Evolutionary conservation across 1,284 basidiomycete genomes (phyloP).

Genomic region (Tylopilus sp.): DNA sequence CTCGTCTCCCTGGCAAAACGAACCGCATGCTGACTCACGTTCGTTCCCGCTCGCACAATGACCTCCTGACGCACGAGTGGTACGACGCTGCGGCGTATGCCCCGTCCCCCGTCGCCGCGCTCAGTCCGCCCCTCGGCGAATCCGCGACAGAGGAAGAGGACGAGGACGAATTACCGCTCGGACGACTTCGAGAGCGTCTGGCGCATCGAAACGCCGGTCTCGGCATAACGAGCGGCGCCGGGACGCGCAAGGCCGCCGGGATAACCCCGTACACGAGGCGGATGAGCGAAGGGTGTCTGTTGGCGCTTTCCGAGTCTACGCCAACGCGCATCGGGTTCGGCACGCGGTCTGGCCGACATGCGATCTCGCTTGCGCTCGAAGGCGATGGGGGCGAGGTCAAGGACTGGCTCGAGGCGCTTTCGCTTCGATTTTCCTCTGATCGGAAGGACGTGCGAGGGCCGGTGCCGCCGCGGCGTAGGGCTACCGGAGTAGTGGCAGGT

Average conservation of each 20-base stretch:
- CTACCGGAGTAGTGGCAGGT: neutral
- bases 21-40: neutral
- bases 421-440: slow-evolving; percentile 8
- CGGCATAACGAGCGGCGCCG: neutral
- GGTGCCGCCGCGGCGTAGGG: neutral
- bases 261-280: slow-evolving; percentile 8
- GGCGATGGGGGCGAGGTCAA: neutral
- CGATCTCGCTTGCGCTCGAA: slow-evolving; percentile 9
- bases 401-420: slow-evolving; percentile 25
- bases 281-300: slow-evolving; percentile 23
- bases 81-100: slow-evolving; percentile 14
- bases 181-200: slow-evolving; percentile 12
- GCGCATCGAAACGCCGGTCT: neutral
- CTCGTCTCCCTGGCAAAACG: slow-evolving; percentile 20
- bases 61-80: slow-evolving; percentile 12
- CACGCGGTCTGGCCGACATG: slow-evolving; percentile 1
- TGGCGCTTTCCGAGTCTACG: slow-evolving; percentile 16
- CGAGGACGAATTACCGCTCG: slow-evolving; percentile 23
- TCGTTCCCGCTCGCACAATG: slow-evolving; percentile 11
- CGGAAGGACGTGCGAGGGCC: neutral
- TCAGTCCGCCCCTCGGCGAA: slow-evolving; percentile 20
- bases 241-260: neutral
- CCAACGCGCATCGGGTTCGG: slow-evolving; percentile 19
- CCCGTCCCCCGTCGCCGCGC: slow-evolving; percentile 14
- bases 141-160: slow-evolving; percentile 8